Percentiles rank a stretch among this genome's conserved stretches.
Conservation (phyloP, 2,329 filamentous ascomycete genomes). For the Blumeria graminis region DNA sequence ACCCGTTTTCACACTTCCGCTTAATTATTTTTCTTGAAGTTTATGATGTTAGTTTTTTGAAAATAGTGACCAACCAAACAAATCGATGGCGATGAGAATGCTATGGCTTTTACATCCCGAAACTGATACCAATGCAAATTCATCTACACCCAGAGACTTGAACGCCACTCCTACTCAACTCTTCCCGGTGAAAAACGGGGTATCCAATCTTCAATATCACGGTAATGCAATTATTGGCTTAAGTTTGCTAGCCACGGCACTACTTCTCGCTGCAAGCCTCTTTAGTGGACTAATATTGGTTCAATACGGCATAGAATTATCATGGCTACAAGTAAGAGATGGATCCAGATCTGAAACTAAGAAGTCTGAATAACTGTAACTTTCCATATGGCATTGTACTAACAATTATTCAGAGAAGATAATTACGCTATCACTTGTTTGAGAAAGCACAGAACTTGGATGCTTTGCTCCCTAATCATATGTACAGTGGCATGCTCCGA, state of each 20-base stretch:
- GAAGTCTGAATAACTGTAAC: constrained; percentile 5
- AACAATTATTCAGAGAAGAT: constrained; percentile 6
- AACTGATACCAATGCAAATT: too few relatives aligned
- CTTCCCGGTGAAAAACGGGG: too few relatives aligned
- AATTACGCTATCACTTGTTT: constrained; percentile 7
- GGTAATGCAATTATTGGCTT: constrained; percentile 3
- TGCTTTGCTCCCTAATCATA: constrained; percentile 12
- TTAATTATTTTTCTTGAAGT: too few relatives aligned
- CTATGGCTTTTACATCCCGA: too few relatives aligned
- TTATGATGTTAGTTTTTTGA: too few relatives aligned
- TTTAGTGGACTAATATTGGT: constrained; percentile 11
- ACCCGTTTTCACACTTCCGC: too few relatives aligned
- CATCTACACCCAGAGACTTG: too few relatives aligned
- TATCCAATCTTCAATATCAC: too few relatives aligned
- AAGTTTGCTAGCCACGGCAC: constrained; percentile 3
- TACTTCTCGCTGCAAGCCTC: constrained; percentile 7
- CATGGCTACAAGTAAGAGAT: constrained; percentile 8
- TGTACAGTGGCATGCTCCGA: constrained; percentile 9
- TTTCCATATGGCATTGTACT: constrained; percentile 1
- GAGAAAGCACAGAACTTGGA: constrained; percentile 10
- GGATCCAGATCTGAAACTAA: constrained; percentile 7
- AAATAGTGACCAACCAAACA: too few relatives aligned
- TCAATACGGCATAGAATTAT: constrained; percentile 10
- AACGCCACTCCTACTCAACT: too few relatives aligned
- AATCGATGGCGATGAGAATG: too few relatives aligned